Evolutionary conservation across 2,329 filamentous ascomycete species (phyloP).

Genomic region (Volutella citrinella): DNA sequence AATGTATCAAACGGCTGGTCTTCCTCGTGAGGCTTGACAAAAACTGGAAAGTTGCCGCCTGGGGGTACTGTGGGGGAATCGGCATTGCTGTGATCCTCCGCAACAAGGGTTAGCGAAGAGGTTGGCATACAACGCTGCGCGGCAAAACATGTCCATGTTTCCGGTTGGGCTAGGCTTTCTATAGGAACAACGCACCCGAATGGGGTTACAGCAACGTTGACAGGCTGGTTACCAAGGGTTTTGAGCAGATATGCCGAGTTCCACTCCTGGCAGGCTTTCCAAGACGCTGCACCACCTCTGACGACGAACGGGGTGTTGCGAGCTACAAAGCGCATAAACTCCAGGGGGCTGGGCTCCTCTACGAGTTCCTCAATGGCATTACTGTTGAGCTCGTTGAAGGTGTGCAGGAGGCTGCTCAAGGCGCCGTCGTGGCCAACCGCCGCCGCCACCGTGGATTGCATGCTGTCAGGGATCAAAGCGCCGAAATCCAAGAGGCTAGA

Average conservation of each 20-base stretch:
- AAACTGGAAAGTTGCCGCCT: slow-evolving; percentile 38
- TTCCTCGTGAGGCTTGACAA: slow-evolving; percentile 72
- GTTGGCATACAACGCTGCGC: slow-evolving; percentile 7
- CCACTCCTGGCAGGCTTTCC: slow-evolving; percentile 65
- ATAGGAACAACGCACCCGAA: slow-evolving; percentile 60
- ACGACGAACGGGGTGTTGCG: slow-evolving; percentile 74
- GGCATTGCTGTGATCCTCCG: slow-evolving; percentile 36
- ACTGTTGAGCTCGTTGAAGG: slow-evolving; percentile 72
- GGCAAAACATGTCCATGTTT: too few relatives aligned
- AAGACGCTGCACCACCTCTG: slow-evolving; percentile 57
- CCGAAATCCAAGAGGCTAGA: too few relatives aligned
- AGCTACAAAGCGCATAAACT: slow-evolving; percentile 76
- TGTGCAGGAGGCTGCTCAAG: slow-evolving; percentile 54
- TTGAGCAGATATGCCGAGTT: slow-evolving; percentile 55
- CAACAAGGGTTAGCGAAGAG: too few relatives aligned
- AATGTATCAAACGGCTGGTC: slow-evolving; percentile 61
- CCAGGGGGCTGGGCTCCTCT: slow-evolving; percentile 67
- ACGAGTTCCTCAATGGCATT: slow-evolving; percentile 56
- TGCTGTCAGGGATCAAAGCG: too few relatives aligned
- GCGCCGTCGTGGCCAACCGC: slow-evolving; percentile 13
- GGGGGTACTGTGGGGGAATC: slow-evolving; percentile 31
- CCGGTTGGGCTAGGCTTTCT: too few relatives aligned
- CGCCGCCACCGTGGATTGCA: background rate
- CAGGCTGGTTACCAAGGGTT: slow-evolving; percentile 51
- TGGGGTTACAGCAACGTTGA: slow-evolving; percentile 79